These are phyloP conservation scores for Daedaleopsis nitida DNA, from an alignment of 768 basidiomycete species.

Conservation along the genomic window DNA sequence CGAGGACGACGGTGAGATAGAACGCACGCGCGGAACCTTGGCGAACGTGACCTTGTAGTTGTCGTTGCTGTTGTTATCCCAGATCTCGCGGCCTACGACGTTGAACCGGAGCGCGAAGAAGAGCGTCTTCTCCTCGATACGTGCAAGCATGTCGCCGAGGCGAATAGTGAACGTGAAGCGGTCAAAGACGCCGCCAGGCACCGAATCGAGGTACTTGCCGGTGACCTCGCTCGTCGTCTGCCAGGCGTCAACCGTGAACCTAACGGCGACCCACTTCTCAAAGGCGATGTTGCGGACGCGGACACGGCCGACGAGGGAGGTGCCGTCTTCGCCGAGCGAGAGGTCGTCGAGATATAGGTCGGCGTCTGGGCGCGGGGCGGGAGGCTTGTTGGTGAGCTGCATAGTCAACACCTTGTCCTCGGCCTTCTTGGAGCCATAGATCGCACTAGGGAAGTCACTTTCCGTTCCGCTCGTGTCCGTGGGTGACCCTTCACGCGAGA, in stretches of 20 bases:
- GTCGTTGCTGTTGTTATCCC: conserved; percentile 86
- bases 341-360: conserved; percentile 60
- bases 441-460: conserved; percentile 71
- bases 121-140: conserved; percentile 83
- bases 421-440: conserved; percentile 44
- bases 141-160: conserved; percentile 73
- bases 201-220: conserved; percentile 62
- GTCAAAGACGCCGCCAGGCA: conserved; percentile 50
- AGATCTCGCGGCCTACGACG: conserved; percentile 74
- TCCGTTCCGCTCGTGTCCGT: conserved; percentile 82
- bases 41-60: conserved; percentile 81
- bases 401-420: conserved; percentile 31
- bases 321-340: conserved; percentile 50
- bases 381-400: conserved; percentile 21
- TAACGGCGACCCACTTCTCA: conserved; percentile 82
- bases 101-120: conserved; percentile 75
- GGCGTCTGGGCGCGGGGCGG: conserved; percentile 23
- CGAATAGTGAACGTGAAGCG: conserved; percentile 77
- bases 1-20: too few species aligned
- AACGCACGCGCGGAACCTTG: conserved; percentile 25
- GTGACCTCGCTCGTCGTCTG: conserved; percentile 94
- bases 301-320: conserved; percentile 68
- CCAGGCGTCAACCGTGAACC: conserved; percentile 95
- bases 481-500: conserved; percentile 88
- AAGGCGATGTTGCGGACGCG: conserved; percentile 86